phyloP scores from a whole-genome alignment of 106 monocot genomes.

The Vanilla planifolia region DNA sequence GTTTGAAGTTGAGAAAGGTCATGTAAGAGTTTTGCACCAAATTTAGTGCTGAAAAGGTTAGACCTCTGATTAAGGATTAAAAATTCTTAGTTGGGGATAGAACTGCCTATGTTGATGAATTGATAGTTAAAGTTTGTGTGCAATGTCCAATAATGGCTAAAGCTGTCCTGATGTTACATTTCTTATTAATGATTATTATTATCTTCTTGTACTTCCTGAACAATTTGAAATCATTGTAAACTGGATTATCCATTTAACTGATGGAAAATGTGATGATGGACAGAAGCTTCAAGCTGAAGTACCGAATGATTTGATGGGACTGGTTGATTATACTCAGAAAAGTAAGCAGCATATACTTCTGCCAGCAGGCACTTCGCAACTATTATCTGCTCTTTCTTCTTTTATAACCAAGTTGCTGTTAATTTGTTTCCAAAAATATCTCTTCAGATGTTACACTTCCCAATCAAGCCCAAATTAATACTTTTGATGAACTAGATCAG shows the following conservation, averaged over 20 bases:
- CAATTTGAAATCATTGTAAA: neutral
- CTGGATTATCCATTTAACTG: conserved; percentile 19
- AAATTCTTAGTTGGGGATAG: neutral
- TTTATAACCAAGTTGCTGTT: neutral
- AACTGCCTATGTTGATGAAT: conserved; percentile 1
- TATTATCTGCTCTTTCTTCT: conserved; percentile 3
- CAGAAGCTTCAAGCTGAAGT: conserved; percentile 17
- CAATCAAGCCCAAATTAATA: conserved; percentile 71
- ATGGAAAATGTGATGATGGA: conserved; percentile 21
- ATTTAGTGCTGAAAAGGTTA: neutral
- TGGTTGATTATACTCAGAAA: conserved; percentile 70
- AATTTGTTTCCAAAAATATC: conserved; percentile 13
- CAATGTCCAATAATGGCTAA: neutral
- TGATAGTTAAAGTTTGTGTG: conserved; percentile 4
- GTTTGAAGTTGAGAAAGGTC: too few species aligned
- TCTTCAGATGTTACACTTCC: conserved; percentile 72
- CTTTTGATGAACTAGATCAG: conserved; percentile 64
- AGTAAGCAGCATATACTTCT: conserved; percentile 33
- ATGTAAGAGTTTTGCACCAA: conserved; percentile 1
- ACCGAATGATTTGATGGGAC: conserved; percentile 57
- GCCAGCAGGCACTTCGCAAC: conserved; percentile 2
- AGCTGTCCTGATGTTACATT: neutral
- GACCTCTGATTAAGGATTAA: too few species aligned
- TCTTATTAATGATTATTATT: neutral
- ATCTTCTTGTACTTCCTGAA: conserved; percentile 5